These are phyloP conservation scores for Ogataea corticis DNA, from an alignment of 805 yeast genomes.

Conservation along the genomic window DNA sequence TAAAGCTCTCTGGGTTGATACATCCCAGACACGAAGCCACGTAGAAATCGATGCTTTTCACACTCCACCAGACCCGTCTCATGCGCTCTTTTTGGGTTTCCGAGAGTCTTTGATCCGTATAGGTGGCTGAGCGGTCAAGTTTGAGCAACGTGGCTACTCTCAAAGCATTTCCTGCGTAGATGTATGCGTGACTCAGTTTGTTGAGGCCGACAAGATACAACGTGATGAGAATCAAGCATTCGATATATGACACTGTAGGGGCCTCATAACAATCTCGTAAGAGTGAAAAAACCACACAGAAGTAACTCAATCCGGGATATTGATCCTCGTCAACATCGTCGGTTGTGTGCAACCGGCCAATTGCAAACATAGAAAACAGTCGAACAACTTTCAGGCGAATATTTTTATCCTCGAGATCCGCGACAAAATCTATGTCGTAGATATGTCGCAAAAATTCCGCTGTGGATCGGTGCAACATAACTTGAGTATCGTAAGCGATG, in stretches of 20 bases:
- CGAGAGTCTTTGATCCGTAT: neutral
- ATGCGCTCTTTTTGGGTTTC: conserved; percentile 7
- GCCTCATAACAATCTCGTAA: conserved; percentile 3
- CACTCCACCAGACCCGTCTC: conserved; percentile 13
- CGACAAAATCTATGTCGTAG: conserved; percentile 1
- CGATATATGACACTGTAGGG: conserved; percentile 5
- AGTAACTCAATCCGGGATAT: conserved; percentile 10
- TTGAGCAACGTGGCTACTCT: neutral
- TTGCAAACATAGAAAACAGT: conserved; percentile 7
- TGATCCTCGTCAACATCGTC: conserved; percentile 8
- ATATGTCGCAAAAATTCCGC: neutral
- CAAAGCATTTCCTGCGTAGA: conserved; percentile 8
- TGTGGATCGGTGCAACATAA: conserved; percentile 9
- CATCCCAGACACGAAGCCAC: conserved; percentile 9
- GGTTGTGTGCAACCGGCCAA: conserved; percentile 10
- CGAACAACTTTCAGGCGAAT: conserved; percentile 1
- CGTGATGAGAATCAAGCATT: conserved; percentile 2
- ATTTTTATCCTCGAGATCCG: neutral
- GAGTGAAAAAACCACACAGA: conserved; percentile 3
- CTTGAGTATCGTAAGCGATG: conserved; percentile 8
- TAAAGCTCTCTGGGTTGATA: neutral
- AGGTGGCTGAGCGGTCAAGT: conserved; percentile 1
- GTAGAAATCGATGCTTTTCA: conserved; percentile 4
- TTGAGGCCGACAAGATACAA: conserved; percentile 9
- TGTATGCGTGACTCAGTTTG: conserved; percentile 7